A percentile compares a stretch with the other conserved stretches of the same genome.
These are phyloP conservation scores for Xerocomus alliaceus DNA, from an alignment of 1,284 basidiomycete genomes.

Conservation along the genomic window DNA sequence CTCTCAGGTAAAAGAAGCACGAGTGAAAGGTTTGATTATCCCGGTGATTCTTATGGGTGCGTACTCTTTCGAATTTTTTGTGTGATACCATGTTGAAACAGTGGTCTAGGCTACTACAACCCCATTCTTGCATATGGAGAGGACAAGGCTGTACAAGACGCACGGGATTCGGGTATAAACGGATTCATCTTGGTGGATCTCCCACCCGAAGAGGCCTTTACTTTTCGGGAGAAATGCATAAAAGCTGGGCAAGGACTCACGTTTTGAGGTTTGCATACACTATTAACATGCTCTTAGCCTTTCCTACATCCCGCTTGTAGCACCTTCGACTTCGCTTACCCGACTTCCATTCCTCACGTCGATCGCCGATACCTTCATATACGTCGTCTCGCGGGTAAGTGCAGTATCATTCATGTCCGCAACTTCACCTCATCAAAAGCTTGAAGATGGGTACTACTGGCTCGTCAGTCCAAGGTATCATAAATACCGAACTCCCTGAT, in stretches of 20 bases:
- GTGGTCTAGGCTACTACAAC: too few species aligned
- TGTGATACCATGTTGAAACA: too few species aligned
- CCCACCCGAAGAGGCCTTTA: too few species aligned
- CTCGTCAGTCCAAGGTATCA: slow-evolving; percentile 75
- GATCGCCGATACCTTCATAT: slow-evolving; percentile 6
- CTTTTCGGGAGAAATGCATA: slow-evolving; percentile 6
- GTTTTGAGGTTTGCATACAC: neutral
- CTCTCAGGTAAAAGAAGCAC: slow-evolving; percentile 1
- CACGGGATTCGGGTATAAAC: slow-evolving; percentile 3
- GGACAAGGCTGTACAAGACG: neutral
- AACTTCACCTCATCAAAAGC: too few species aligned
- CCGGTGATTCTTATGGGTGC: slow-evolving; percentile 6
- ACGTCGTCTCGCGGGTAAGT: neutral
- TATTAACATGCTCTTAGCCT: neutral
- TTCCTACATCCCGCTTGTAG: neutral
- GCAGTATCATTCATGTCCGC: too few species aligned
- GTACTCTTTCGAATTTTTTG: too few species aligned
- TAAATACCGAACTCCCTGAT: slow-evolving; percentile 81
- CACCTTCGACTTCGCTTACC: slow-evolving; percentile 8
- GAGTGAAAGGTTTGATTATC: neutral
- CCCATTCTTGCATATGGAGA: slow-evolving; percentile 5
- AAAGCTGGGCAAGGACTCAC: neutral
- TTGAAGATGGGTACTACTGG: slow-evolving; percentile 99
- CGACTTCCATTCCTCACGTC: slow-evolving; percentile 6
- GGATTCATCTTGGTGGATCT: too few species aligned